Conservation (phyloP, 495 filamentous ascomycete species). For the Ramalina peruviana region DNA sequence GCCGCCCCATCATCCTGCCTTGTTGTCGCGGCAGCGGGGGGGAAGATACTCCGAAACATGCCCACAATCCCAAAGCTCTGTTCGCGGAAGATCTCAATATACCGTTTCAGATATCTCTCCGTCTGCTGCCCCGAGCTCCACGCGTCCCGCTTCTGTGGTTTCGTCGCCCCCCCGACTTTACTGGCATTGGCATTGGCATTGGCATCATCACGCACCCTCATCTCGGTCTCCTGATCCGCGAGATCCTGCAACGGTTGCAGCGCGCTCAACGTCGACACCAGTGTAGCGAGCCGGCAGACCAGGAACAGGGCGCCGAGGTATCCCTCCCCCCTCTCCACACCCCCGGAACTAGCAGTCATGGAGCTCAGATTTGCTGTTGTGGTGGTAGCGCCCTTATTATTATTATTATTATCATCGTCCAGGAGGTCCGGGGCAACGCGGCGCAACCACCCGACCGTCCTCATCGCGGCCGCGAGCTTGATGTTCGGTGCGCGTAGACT, state of each 20-base stretch:
- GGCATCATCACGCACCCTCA: conserved; percentile 17
- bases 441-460: conserved; percentile 83
- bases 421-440: conserved; percentile 74
- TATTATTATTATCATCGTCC: conserved; percentile 18
- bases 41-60: conserved; percentile 82
- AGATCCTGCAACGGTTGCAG: conserved; percentile 76
- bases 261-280: conserved; percentile 68
- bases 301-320: conserved; percentile 74
- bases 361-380: no score
- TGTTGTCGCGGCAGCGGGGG: conserved; percentile 25
- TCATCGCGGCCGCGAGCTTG: conserved; percentile 81
- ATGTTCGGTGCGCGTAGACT: conserved; percentile 62
- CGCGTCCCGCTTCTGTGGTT: conserved; percentile 14
- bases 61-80: conserved; percentile 92
- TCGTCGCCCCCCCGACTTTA: conserved; percentile 3
- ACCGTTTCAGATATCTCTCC: conserved; percentile 85
- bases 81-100: conserved; percentile 96
- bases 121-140: conserved; percentile 82
- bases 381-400: conserved; percentile 22
- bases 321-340: conserved; percentile 28
- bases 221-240: conserved; percentile 70
- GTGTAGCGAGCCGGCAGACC: conserved; percentile 67
- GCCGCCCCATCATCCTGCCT: conserved; percentile 22
- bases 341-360: no score
- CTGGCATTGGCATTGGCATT: no score